Evolutionary conservation across 139 green algal species (phyloP), one percentile per base, ranked within the genome.

Genomic region (Coccomyxa sp.): DNA sequence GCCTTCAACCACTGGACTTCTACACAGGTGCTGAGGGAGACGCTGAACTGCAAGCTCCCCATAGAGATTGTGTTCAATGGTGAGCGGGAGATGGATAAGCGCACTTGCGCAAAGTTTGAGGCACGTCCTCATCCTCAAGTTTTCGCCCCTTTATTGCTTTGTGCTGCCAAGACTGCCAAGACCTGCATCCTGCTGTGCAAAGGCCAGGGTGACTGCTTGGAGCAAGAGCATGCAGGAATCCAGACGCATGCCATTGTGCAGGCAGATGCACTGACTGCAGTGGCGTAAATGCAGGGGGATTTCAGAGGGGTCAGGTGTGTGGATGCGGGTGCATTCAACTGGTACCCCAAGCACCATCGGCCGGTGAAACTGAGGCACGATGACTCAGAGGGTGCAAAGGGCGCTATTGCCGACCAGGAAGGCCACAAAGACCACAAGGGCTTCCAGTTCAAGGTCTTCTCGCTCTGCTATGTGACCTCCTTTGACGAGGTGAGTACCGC

Each of bases 371-470:
- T 78, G 71, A 38, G 25, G 27, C n/a, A 31, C 1, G 27, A 38
- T 16, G n/a, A 78, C 23, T 18, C 27, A 25, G 25, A 78, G 66
- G 66, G 25, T 78, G 25, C 71, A 31, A 38, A 51, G 12, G 71
- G n/a, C 21, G 71, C 25, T 1, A 71, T 28, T 21, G 63, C 63
- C 18, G 63, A 71, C 63, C 18, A 21, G 21, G 76, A 80, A 32
- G 18, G 23, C 31, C 13, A 80, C 30, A 80, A 80, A 32, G 76
- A 59, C 76, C 17, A 78, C 28, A 78, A 60, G 15, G 82, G 82
- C 13, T 85, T 82, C 30, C 38, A 63, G 21, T 85, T 85, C 82
- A 85, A 85, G 32, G 31, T 79, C 21, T 85, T 77, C n/a, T 76
- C 78, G 18, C 59, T 85, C 16, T 76, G 58, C 31, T 85, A 85